Base-by-base conservation (phyloP, 2,329 filamentous ascomycete genomes). In the Aquanectria penicillioides region DNA sequence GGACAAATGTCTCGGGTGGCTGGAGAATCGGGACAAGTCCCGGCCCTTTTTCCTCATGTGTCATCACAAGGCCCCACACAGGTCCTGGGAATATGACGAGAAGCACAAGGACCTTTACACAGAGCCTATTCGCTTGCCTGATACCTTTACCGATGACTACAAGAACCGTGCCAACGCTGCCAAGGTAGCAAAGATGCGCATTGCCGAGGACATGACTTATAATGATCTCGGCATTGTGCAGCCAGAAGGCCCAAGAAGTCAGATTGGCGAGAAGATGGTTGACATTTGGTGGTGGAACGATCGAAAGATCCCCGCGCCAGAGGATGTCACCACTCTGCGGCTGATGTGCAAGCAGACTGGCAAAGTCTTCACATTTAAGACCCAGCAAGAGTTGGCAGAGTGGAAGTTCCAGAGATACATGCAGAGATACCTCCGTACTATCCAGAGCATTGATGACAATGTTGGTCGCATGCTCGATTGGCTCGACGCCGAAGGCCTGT, bases 321-420 rank as follows among this genome's bases (percentile, higher is more conserved):
- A 56, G 23, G 59, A 67, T 5, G 64, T 51, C 1, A 46, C 62
- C 9, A 63, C 48, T 0, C 60, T 64, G n/a, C 67, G 54, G 31
- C 69, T 83, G 6, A 77, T 82, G 22, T 78, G 80, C 69, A 79
- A 80, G 48, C 76, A 82, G 13, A 74, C 75, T 3, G 81, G 79
- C 1, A 73, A 70, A 1, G 72, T 77, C 1, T 85, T 82, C 63
- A 80, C 74, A 0, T 85, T 84, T 65, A 64, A 72, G 15, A 76
- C 69, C 0, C 37, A 63, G 6, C 63, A 69, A 1, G 80, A 83
- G 53, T 74, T 85, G 1, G 75, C 78, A 7, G 76, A 82, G 49
- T 85, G 83, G 74, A 85, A 85, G 66, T 85, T 80, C 59, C 82
- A 85, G 69, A 75, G 83, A 3, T 86, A 85, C 62, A 83, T 85